Percentiles rank a stretch among this genome's conserved stretches.
Evolutionary conservation across 179 eudicot species (phyloP).

Genomic region (Camellia oleifera): DNA sequence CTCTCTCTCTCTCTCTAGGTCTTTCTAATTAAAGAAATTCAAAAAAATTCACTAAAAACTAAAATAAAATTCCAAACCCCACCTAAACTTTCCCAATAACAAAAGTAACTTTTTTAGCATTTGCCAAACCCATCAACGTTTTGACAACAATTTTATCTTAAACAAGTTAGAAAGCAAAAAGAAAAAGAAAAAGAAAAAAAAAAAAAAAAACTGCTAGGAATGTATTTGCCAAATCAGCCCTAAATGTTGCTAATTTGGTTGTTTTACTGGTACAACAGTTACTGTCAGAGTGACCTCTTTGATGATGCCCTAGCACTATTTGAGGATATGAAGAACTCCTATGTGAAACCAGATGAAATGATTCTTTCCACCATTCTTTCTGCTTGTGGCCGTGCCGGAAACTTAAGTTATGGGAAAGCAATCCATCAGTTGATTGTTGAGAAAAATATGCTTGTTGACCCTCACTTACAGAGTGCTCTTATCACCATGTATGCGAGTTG

Average conservation of each 20-base stretch:
- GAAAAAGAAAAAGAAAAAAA: neutral
- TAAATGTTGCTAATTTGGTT: constrained; percentile 6
- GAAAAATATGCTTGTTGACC: constrained; percentile 29
- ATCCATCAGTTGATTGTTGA: constrained; percentile 36
- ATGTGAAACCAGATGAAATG: constrained; percentile 42
- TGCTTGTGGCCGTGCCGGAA: constrained; percentile 43
- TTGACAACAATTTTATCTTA: too few species aligned
- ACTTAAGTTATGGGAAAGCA: constrained; percentile 40
- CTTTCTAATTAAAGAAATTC: too few species aligned
- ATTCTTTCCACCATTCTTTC: constrained; percentile 42
- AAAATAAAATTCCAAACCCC: too few species aligned
- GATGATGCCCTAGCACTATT: constrained; percentile 38
- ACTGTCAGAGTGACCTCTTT: constrained; percentile 35
- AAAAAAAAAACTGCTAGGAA: too few species aligned
- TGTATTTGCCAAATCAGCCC: too few species aligned
- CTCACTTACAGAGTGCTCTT: constrained; percentile 49
- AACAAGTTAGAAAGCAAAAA: too few species aligned
- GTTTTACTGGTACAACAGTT: constrained; percentile 25
- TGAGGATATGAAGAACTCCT: constrained; percentile 50
- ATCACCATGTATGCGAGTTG: constrained; percentile 51
- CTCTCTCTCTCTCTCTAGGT: too few species aligned
- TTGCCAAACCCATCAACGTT: too few species aligned
- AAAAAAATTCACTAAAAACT: too few species aligned
- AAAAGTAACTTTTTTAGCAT: too few species aligned
- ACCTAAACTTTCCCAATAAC: too few species aligned